Evolutionary conservation across 2,329 filamentous ascomycete genomes (phyloP).

Genomic region (Zarea fungicola): DNA sequence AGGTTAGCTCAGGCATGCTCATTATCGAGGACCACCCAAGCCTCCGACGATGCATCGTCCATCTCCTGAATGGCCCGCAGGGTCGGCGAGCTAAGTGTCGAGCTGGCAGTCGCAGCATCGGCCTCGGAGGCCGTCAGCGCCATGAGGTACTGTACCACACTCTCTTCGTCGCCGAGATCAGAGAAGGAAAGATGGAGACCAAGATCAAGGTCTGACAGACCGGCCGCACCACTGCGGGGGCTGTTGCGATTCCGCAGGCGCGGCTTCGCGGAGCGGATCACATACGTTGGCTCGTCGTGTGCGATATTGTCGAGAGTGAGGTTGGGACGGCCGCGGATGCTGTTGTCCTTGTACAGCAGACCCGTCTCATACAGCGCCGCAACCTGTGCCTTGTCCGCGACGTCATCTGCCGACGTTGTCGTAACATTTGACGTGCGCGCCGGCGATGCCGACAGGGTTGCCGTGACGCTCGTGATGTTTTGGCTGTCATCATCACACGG

Average conservation of each 20-base stretch:
- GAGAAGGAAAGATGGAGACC: neutral
- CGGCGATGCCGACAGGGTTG: neutral
- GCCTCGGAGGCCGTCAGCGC: conserved; percentile 6
- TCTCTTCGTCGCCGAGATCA: conserved; percentile 6
- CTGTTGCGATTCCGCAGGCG: neutral
- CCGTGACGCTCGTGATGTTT: neutral
- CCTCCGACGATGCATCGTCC: neutral
- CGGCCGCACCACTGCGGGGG: neutral
- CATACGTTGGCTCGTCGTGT: conserved; percentile 4
- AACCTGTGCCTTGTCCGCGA: conserved; percentile 1
- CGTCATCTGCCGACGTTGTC: neutral
- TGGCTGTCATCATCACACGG: neutral
- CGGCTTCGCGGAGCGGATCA: conserved; percentile 1
- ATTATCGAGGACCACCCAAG: conserved; percentile 1
- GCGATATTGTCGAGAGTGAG: conserved; percentile 5
- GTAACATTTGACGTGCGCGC: neutral
- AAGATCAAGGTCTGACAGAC: neutral
- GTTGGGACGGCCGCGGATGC: neutral
- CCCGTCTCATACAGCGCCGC: neutral
- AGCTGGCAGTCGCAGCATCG: neutral
- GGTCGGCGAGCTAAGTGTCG: conserved; percentile 9
- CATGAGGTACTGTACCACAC: conserved; percentile 3
- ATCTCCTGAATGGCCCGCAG: conserved; percentile 3
- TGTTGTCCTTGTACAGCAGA: neutral
- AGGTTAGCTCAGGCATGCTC: neutral